Evolutionary conservation across 1,284 basidiomycete genomes (phyloP).

Genomic region (Ceratobasidium sp.): DNA sequence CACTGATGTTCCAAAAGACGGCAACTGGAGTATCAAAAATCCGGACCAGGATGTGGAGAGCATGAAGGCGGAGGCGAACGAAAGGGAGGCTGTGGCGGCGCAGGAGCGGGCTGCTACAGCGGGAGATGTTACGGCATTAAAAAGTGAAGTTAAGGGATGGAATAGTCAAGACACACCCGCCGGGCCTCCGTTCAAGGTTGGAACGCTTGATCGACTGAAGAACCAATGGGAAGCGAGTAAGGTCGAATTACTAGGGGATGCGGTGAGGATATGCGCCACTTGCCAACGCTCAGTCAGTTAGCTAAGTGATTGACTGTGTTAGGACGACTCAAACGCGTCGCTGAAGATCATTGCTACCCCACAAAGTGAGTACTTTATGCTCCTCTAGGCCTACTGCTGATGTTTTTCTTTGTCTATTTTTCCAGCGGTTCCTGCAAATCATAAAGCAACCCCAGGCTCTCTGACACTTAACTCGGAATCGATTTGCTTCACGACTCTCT

Average conservation of each 20-base stretch:
- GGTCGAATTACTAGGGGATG: conserved; percentile 5
- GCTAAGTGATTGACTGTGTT: neutral
- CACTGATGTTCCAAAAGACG: neutral
- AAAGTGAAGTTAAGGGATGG: neutral
- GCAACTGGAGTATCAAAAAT: neutral
- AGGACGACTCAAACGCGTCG: conserved; percentile 19
- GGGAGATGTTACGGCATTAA: neutral
- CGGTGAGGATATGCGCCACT: conserved; percentile 6
- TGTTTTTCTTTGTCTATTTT: conserved; percentile 25
- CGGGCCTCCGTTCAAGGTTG: too few species aligned
- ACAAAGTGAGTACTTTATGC: conserved; percentile 14
- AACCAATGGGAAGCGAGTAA: conserved; percentile 11
- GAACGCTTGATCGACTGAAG: conserved; percentile 28
- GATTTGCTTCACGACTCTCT: conserved; percentile 66
- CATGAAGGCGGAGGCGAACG: conserved; percentile 30
- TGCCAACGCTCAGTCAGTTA: neutral
- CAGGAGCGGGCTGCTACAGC: conserved; percentile 13
- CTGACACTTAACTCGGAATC: conserved; percentile 64
- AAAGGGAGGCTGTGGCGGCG: conserved; percentile 14
- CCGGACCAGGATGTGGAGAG: conserved; percentile 1
- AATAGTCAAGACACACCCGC: too few species aligned
- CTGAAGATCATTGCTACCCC: conserved; percentile 27
- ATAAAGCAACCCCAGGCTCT: conserved; percentile 64
- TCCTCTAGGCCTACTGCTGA: neutral
- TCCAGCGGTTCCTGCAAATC: conserved; percentile 70